Base-by-base conservation (phyloP, 148 eudicot species). In the Vaccinium vitisidaea region DNA sequence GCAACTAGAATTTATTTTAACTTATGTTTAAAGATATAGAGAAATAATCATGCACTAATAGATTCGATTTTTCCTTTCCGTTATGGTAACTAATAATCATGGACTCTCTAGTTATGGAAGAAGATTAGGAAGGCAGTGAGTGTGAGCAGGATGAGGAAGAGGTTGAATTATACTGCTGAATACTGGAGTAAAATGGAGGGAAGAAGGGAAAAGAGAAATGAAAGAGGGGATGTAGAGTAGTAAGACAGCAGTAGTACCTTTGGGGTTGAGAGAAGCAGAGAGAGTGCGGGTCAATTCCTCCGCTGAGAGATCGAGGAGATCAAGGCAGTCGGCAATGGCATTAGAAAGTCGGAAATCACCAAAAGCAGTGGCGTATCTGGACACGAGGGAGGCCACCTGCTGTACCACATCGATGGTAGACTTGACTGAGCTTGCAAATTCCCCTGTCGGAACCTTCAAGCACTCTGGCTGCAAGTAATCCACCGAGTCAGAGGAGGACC, bases 291-390 rank as follows among this genome's bases (percentile, higher is more conserved):
- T 86, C 74, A 95, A 80, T 52, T 93, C 93, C 56, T 94, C 92
- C 21, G 91, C 78, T 21, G 98, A 94, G 73, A 93, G 83, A 49
- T 94, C 95, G 65, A 94, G 91, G 80, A 94, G 90, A 84, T 95
- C 98, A 83, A 93, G 83, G 74, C 98, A 95, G 84, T 95, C 98
- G 78, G 85, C 46, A 16, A 94, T 74, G 48, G 98, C 98, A 74
- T 93, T 93, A 8, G 90, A 86, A 27, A 92, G 90, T 49, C 98
- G 89, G 82, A 92, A 92, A 86, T 93, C 95, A 15, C 90, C 92
- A 58, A 89, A 85, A 14, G 36, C 43, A 1, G 83, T 86, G 46
- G 88, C 81, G 85, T 90, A 89, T 54, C 86, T 83, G 1, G 92
- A 89, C 3, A 93, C 88, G 0, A 90, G 15, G 27, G 92, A 86